A percentile compares a stretch with the other conserved stretches of the same genome.
These are phyloP conservation scores for Citrullus colocynthis DNA, from an alignment of 306 rosid genomes.

Conservation along the genomic window DNA sequence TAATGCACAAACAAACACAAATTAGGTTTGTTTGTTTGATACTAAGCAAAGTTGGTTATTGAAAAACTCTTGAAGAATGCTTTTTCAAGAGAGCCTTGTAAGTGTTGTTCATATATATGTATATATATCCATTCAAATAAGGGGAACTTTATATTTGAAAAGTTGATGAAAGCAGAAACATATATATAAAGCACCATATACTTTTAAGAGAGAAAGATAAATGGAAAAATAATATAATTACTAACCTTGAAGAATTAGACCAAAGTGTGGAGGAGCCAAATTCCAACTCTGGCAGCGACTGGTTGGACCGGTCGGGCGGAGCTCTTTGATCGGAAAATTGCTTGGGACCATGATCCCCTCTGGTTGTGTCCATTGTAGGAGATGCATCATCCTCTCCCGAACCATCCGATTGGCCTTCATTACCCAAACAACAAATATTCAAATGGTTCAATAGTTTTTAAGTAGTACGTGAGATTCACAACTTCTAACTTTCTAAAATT, in stretches of 20 bases:
- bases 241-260: conserved; percentile 86
- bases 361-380: conserved; percentile 28
- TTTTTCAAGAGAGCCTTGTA: no score
- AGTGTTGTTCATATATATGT: no score
- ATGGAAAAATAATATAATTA: not conserved
- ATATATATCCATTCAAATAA: not conserved
- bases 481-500: not conserved
- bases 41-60: no score
- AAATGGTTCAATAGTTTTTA: not conserved
- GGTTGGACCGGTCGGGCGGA: conserved; percentile 27
- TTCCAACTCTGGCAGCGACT: conserved; percentile 36
- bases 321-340: conserved; percentile 47
- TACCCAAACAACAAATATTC: not conserved
- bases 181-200: not conserved
- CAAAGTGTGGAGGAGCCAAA: conserved; percentile 42
- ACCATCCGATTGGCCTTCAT: conserved; percentile 71
- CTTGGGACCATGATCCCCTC: conserved; percentile 12
- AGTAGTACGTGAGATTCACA: not conserved
- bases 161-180: not conserved
- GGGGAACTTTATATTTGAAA: not conserved
- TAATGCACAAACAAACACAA: no score
- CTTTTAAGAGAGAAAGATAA: not conserved
- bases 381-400: conserved; percentile 79
- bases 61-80: no score
- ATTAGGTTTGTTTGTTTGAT: no score